Evolutionary conservation across 257 asterid genomes (phyloP), one percentile per base, ranked within the genome.

Genomic region (Capsicum pubescens): DNA sequence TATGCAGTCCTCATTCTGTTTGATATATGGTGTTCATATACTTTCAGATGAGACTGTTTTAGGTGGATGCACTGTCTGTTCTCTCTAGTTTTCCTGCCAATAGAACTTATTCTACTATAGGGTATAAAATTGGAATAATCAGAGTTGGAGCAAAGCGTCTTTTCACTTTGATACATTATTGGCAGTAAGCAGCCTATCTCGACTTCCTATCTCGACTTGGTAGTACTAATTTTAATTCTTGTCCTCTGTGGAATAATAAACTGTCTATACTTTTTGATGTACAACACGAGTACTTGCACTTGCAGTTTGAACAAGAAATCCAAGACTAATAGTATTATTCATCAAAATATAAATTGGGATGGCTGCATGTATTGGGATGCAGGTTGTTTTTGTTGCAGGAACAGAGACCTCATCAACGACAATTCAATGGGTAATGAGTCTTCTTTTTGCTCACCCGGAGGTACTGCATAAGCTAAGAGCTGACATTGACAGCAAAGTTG

Each of bases 301-400:
- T 21, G 69, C 9, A 21, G 16, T 63, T 21, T 21, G 50, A 67
- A 67, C 12, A 35, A 21, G 42, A 26, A 63, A 26, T 26, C 70
- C 3, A n/a, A 8, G 74, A 35, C 50, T 66, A 66, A 7, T 66
- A 32, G 68, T 32, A 12, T 66, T 66, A 64, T 32, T 35, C 46
- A 66, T 32, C 44, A 13, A 35, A 66, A 26, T 7, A 26, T 26
- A 26, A 26, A 26, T 26, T 26, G 32, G 32, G 39, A 10, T 10
- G 39, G 17, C 39, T 6, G 21, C 42, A 11, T 14, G 8, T 39
- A 6, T 46, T 58, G 61, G 36, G 77, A 32, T 17, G 67, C 77
- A 92, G 93, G 21, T 87, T 8, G 74, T 91, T 91, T 80, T 90
- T n/a, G 36, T 88, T 21, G 93, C 92, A 12, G 97, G 94, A 79